Percentiles rank a stretch among this genome's conserved stretches.
Conservation (phyloP, 306 rosid genomes). For the Malus asiatica region DNA sequence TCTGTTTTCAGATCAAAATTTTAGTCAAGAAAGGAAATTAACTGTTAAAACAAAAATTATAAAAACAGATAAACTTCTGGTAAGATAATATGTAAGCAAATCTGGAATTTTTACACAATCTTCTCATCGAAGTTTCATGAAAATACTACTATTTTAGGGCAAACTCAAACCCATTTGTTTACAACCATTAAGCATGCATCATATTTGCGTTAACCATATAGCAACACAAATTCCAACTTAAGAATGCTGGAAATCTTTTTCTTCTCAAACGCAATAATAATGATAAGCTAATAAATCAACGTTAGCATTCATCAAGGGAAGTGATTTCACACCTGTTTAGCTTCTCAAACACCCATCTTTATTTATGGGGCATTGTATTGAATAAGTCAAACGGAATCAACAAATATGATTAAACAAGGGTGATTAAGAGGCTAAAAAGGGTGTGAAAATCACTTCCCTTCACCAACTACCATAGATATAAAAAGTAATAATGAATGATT, state of each 20-base stretch:
- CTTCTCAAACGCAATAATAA: neutral
- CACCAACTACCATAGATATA: neutral
- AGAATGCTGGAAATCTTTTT: neutral
- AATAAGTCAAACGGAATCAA: too few species aligned
- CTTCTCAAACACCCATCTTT: too few species aligned
- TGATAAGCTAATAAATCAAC: neutral
- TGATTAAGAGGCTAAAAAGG: too few species aligned
- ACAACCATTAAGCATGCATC: neutral
- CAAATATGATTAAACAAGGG: too few species aligned
- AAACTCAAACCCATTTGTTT: neutral
- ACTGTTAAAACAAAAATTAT: neutral
- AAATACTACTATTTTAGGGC: neutral
- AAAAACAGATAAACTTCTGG: neutral
- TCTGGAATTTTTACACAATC: neutral
- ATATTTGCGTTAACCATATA: neutral
- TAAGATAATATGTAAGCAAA: neutral
- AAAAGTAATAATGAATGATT: neutral
- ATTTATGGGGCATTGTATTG: too few species aligned
- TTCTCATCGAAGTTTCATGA: neutral
- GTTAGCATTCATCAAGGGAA: neutral
- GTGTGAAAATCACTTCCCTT: too few species aligned
- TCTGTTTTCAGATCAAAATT: slow-evolving; percentile 36
- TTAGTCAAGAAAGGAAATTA: neutral
- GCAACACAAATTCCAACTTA: neutral
- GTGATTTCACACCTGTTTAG: too few species aligned